Evolutionary conservation across 768 basidiomycete species (phyloP).

Genomic region (Botryobasidium botryosum): DNA sequence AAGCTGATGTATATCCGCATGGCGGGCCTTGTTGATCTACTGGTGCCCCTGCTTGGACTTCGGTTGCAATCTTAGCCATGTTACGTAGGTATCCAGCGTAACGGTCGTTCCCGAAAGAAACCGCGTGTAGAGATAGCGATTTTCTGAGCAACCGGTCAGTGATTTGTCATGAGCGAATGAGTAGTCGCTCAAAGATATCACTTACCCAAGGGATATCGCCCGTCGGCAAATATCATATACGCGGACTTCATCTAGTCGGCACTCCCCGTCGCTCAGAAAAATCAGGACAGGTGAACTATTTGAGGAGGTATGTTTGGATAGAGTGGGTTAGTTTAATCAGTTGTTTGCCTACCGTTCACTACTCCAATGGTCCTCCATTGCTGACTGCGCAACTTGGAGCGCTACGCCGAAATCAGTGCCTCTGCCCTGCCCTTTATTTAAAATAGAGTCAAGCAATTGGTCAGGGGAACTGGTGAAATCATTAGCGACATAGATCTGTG

Average conservation of each 20-base stretch:
- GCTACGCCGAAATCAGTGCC: constrained; percentile 33
- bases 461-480: constrained; percentile 32
- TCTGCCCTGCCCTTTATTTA: constrained; percentile 18
- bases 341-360: constrained; percentile 39
- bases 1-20: constrained; percentile 20
- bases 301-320: too few relatives aligned
- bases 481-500: constrained; percentile 23
- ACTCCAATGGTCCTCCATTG: constrained; percentile 34
- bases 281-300: too few relatives aligned
- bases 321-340: too few relatives aligned
- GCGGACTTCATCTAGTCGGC: too few relatives aligned
- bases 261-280: too few relatives aligned
- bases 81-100: constrained; percentile 21
- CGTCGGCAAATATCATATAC: too few relatives aligned
- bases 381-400: constrained; percentile 19
- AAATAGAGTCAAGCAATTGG: constrained; percentile 25
- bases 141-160: too few relatives aligned
- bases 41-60: constrained; percentile 30
- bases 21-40: too few relatives aligned
- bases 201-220: too few relatives aligned
- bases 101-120: constrained; percentile 33
- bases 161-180: too few relatives aligned
- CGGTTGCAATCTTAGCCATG: constrained; percentile 37
- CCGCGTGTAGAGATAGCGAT: constrained; percentile 38
- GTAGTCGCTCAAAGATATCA: too few relatives aligned